Base-by-base conservation (phyloP, 2,329 filamentous ascomycete species). In the Aspergillus pseudoglaucus region DNA sequence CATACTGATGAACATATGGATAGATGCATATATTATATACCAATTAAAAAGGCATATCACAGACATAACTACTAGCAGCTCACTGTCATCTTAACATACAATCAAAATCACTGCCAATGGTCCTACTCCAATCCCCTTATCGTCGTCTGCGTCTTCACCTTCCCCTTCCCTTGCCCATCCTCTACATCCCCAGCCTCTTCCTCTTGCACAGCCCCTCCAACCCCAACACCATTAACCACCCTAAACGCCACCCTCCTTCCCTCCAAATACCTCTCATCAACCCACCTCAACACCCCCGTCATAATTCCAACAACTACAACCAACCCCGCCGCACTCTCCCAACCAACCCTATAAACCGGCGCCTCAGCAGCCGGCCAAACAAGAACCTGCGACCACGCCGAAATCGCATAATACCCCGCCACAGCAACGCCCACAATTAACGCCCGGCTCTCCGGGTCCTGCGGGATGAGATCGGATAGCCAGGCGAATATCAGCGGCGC, bases 401-500 rank as follows among this genome's bases (percentile, higher is more conserved):
- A 70, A 22, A 78, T 70, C 2, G 74, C 72, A 52, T 78, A 78
- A 48, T 77, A 75, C 0, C 68, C 67, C 2, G 75, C 74, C 17
- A 79, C 72, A 1, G 73, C 66, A 5, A 75, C 69, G 4, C 75
- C 75, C 0, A 78, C 70, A 35, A 75, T 74, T 1, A 78, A 61
- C 1, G 74, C 70, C 10, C 75, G 66, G 4, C 70, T 73, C 52
- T 78, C 75, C 0, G 75, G 72, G 49, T 77, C 75, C 54, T 76
- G 74, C 0, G 73, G 73, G 46, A 68, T 73, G 55, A 76, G 60
- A 54, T 79, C 75, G 0, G 75, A 72, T 2, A 79, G 59, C 76
- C 76, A 79, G 0, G 75, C 69, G 52, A 78, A 72, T 38, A 79
- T 76, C 27, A 79, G 55, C 0, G 76, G 75, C 2, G 75, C 76